These are phyloP conservation scores for Ambispora gerdemannii DNA, from an alignment of 192 early-diverging fungal genomes.

Conservation along the genomic window DNA sequence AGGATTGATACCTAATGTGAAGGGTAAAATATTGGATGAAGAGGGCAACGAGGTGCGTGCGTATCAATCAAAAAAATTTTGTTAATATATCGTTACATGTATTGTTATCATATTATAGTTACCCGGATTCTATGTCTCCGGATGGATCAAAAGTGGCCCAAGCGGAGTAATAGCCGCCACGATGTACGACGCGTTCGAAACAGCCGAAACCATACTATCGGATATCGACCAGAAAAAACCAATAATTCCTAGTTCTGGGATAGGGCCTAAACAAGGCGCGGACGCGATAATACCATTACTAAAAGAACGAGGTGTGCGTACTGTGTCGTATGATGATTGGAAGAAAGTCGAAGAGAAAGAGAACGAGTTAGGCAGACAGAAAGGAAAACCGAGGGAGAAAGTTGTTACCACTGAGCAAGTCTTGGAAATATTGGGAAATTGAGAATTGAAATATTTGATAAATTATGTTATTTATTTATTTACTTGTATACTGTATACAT, in stretches of 20 bases:
- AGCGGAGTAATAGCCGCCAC: conserved; percentile 92
- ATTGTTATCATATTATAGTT: conserved; percentile 32
- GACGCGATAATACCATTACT: conserved; percentile 38
- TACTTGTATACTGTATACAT: too few relatives aligned
- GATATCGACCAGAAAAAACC: conserved; percentile 51
- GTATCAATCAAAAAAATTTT: neutral
- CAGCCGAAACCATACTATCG: conserved; percentile 69
- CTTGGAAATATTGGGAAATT: conserved; percentile 45
- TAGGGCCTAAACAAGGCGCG: conserved; percentile 5
- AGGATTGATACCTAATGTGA: conserved; percentile 75
- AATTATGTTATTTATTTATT: too few relatives aligned
- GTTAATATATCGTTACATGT: too few relatives aligned
- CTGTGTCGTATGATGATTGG: conserved; percentile 77
- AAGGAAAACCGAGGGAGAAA: conserved; percentile 87
- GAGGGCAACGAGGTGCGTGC: conserved; percentile 36
- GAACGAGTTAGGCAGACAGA: conserved; percentile 51
- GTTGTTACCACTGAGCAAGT: conserved; percentile 59
- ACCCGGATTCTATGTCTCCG: conserved; percentile 81
- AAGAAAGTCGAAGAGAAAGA: conserved; percentile 77
- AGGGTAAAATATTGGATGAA: conserved; percentile 64
- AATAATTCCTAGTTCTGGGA: conserved; percentile 33
- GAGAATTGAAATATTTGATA: neutral
- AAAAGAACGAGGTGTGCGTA: conserved; percentile 35
- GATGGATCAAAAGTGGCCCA: conserved; percentile 96
- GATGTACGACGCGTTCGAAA: conserved; percentile 91